Conservation (phyloP, 192 early-diverging fungal species). For the Thamnidium elegans region DNA sequence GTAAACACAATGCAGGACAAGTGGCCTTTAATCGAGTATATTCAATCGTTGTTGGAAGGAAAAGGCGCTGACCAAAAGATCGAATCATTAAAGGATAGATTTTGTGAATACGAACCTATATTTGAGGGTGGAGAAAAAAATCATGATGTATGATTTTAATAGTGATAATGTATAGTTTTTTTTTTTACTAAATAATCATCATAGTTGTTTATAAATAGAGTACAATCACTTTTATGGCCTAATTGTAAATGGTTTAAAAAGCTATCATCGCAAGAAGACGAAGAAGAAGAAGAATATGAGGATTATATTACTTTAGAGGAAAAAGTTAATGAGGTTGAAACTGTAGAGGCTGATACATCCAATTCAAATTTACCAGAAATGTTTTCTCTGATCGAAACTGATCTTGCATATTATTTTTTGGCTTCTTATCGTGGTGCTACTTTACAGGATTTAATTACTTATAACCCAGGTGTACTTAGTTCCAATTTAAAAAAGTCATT, state of each 20-base stretch:
- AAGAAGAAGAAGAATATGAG: constrained; percentile 17
- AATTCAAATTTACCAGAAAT: constrained; percentile 43
- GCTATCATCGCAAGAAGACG: constrained; percentile 5
- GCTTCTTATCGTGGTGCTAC: constrained; percentile 52
- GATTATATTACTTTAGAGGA: constrained; percentile 14
- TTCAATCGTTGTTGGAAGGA: constrained; percentile 21
- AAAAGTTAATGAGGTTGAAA: neutral
- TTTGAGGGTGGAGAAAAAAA: constrained; percentile 13
- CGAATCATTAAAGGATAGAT: constrained; percentile 7
- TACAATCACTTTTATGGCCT: constrained; percentile 36
- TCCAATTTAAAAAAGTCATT: constrained; percentile 61
- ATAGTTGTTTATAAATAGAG: too few species aligned
- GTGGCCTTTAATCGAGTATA: constrained; percentile 24
- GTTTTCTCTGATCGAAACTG: constrained; percentile 52
- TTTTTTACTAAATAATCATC: constrained; percentile 1
- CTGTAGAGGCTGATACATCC: neutral
- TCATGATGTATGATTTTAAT: neutral
- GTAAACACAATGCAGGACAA: neutral
- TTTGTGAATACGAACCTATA: constrained; percentile 24
- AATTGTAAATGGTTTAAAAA: constrained; percentile 36
- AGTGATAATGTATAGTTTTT: neutral
- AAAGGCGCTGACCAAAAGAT: constrained; percentile 16
- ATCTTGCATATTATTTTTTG: constrained; percentile 49
- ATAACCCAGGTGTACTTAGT: constrained; percentile 54
- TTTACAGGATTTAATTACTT: constrained; percentile 55